Evolutionary conservation across 495 filamentous ascomycete species (phyloP).

Genomic region (Tuber brumale): DNA sequence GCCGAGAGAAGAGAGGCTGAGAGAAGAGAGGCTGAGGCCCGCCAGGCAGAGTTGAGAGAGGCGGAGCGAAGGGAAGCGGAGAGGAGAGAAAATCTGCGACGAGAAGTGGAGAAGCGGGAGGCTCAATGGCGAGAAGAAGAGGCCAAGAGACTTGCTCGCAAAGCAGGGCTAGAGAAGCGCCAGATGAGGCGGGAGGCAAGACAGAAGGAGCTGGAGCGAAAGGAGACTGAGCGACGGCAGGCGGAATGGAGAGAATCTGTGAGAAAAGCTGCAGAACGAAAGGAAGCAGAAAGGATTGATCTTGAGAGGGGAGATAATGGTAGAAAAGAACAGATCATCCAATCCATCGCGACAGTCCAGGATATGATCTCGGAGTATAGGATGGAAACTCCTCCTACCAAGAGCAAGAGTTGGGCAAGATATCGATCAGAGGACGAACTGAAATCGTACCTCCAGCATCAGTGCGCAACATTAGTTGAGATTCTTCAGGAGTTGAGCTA

Average conservation of each 20-base stretch:
- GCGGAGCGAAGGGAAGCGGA: background rate
- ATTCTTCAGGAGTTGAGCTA: background rate
- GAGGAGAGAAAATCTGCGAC: background rate
- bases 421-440: background rate
- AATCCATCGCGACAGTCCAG: background rate
- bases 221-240: background rate
- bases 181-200: background rate
- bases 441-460: background rate
- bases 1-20: constrained; percentile 3
- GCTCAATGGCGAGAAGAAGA: constrained; percentile 3
- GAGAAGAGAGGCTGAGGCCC: background rate
- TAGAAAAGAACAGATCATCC: background rate
- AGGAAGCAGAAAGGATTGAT: background rate
- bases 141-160: background rate
- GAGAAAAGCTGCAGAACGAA: background rate
- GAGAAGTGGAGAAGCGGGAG: background rate
- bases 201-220: background rate
- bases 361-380: background rate
- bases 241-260: background rate
- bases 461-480: background rate
- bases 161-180: background rate
- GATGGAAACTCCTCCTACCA: background rate
- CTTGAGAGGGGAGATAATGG: background rate
- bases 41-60: constrained; percentile 3
- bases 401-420: constrained; percentile 2